These are phyloP conservation scores for Cryptococcus amylolentus DNA, from an alignment of 1,284 basidiomycete genomes.

Conservation along the genomic window DNA sequence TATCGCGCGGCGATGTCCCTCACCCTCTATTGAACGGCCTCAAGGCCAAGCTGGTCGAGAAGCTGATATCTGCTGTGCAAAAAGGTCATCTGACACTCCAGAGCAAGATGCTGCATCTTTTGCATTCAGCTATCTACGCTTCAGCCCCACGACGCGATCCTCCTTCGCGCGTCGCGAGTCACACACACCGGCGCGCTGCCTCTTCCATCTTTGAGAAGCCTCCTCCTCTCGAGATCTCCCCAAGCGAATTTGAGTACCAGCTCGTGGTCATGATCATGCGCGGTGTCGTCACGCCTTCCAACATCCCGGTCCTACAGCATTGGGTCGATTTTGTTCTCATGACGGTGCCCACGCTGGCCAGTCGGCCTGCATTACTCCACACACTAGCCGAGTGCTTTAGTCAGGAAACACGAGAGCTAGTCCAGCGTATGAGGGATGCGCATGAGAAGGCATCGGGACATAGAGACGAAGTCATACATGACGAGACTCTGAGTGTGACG, in stretches of 20 bases:
- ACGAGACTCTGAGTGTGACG: slow-evolving; percentile 52
- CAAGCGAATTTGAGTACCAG: slow-evolving; percentile 44
- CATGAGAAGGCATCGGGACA: slow-evolving; percentile 23
- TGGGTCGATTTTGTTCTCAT: slow-evolving; percentile 96
- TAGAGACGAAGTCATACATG: slow-evolving; percentile 43
- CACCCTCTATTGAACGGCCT: slow-evolving; percentile 59
- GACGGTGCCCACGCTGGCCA: slow-evolving; percentile 75
- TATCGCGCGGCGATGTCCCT: slow-evolving; percentile 74
- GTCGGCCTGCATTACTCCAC: slow-evolving; percentile 64
- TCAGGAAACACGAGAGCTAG: slow-evolving; percentile 61
- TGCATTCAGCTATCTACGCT: slow-evolving; percentile 77
- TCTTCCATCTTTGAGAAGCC: slow-evolving; percentile 14
- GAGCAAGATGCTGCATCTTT: slow-evolving; percentile 85
- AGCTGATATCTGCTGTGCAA: slow-evolving; percentile 72
- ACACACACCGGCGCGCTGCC: slow-evolving; percentile 12
- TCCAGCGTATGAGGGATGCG: slow-evolving; percentile 47
- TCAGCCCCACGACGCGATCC: slow-evolving; percentile 31
- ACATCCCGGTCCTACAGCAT: slow-evolving; percentile 79
- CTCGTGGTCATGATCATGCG: slow-evolving; percentile 75
- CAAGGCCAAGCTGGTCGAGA: slow-evolving; percentile 68
- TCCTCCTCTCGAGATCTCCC: background rate
- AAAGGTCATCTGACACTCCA: slow-evolving; percentile 71
- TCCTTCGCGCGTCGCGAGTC: background rate
- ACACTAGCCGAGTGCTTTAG: slow-evolving; percentile 79
- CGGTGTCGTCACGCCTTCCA: slow-evolving; percentile 66